Conservation (phyloP, 2,329 filamentous ascomycete species). For the Aspergillus costaricaensis region DNA sequence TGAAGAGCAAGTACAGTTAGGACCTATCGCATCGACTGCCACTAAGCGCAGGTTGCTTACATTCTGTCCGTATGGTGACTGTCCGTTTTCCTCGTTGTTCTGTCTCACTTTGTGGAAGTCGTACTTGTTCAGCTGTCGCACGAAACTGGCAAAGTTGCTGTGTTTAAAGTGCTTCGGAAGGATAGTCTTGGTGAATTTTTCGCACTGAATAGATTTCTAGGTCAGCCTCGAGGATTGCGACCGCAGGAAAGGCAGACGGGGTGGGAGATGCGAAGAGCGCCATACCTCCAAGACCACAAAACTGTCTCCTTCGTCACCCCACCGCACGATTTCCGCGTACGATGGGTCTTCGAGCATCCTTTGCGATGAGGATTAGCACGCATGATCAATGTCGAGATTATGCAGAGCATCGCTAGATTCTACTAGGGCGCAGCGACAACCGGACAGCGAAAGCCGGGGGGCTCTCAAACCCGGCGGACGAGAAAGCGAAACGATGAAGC, state of each 20-base stretch:
- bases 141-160: constrained; percentile 97
- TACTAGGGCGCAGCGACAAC: constrained; percentile 5
- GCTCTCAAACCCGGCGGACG: constrained; percentile 4
- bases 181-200: constrained; percentile 97
- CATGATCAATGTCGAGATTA: neutral
- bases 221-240: constrained; percentile 15
- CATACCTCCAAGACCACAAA: constrained; percentile 94
- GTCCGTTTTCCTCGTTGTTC: constrained; percentile 81
- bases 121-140: constrained; percentile 94
- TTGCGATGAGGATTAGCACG: constrained; percentile 20
- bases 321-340: constrained; percentile 89
- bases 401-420: constrained; percentile 5
- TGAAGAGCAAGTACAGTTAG: constrained; percentile 40
- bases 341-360: constrained; percentile 97
- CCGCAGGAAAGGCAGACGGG: constrained; percentile 5
- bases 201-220: constrained; percentile 64
- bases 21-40: neutral
- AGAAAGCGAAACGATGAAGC: constrained; percentile 1
- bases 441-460: neutral
- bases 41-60: constrained; percentile 47
- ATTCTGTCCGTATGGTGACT: constrained; percentile 78
- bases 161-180: constrained; percentile 99
- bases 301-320: constrained; percentile 91
- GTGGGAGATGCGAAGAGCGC: constrained; percentile 13
- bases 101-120: constrained; percentile 97